These are phyloP conservation scores for Fusarium staphyleae DNA, from an alignment of 2,329 filamentous ascomycete genomes.

Conservation along the genomic window DNA sequence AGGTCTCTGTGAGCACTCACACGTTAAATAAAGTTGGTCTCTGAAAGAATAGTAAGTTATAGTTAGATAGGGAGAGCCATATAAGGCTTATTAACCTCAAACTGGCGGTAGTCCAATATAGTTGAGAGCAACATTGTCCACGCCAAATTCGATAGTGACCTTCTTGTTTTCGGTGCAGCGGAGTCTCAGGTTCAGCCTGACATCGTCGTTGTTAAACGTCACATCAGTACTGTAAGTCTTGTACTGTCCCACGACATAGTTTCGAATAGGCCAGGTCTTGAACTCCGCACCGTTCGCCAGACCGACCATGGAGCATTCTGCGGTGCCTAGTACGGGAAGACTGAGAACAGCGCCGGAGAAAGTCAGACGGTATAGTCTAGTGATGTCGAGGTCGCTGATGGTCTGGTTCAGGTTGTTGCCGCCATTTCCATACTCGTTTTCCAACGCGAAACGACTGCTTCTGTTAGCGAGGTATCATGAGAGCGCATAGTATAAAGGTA, in stretches of 20 bases:
- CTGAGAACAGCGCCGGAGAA: conserved; percentile 3
- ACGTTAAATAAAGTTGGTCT: no score
- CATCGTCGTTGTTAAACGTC: neutral
- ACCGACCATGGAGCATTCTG: neutral
- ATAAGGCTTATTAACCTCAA: no score
- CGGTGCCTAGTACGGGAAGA: neutral
- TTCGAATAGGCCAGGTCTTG: neutral
- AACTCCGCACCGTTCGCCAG: neutral
- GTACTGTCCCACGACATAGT: neutral
- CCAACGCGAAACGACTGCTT: neutral
- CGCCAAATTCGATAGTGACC: conserved; percentile 6
- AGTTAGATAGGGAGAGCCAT: no score
- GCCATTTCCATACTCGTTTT: neutral
- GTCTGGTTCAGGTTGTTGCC: conserved; percentile 18
- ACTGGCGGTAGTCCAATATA: neutral
- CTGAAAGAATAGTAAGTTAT: no score
- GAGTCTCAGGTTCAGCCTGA: conserved; percentile 8
- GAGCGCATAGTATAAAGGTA: neutral
- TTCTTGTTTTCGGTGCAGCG: neutral
- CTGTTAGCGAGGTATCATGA: neutral
- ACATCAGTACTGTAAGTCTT: neutral
- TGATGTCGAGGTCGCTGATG: conserved; percentile 8
- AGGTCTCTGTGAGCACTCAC: no score
- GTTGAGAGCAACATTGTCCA: conserved; percentile 9
- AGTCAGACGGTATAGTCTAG: neutral